Conservation (phyloP, 108 stramenopile genomes). For the Nitzschia sp. region DNA sequence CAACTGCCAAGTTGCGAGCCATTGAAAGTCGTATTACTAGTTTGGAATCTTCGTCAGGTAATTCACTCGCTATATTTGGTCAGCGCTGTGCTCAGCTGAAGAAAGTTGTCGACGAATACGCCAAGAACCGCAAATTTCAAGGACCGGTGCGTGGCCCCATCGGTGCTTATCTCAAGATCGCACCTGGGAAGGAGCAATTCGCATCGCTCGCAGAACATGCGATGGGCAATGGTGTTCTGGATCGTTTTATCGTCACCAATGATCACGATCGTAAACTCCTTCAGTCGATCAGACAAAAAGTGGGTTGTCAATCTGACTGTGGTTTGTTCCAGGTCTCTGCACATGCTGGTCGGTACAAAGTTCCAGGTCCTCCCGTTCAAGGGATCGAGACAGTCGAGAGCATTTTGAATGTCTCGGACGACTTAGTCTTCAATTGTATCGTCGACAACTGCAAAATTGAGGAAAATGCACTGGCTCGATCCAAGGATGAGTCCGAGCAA, state of each 20-base stretch:
- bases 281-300: slow-evolving; percentile 50
- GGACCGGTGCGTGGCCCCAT: slow-evolving; percentile 81
- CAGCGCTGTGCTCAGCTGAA: slow-evolving; percentile 40
- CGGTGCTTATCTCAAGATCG: slow-evolving; percentile 75
- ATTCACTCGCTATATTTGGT: slow-evolving; percentile 70
- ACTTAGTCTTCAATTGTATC: slow-evolving; percentile 80
- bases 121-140: slow-evolving; percentile 45
- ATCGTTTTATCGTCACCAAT: slow-evolving; percentile 77
- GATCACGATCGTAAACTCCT: slow-evolving; percentile 56
- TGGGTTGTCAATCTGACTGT: slow-evolving; percentile 72
- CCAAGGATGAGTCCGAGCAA: slow-evolving; percentile 59
- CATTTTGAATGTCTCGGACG: slow-evolving; percentile 60
- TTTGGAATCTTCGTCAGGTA: slow-evolving; percentile 48
- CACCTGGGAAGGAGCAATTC: slow-evolving; percentile 76
- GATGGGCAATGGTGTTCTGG: slow-evolving; percentile 50
- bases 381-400: slow-evolving; percentile 73
- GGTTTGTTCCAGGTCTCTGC: slow-evolving; percentile 42
- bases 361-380: slow-evolving; percentile 57
- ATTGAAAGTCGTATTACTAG: slow-evolving; percentile 44
- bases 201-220: slow-evolving; percentile 71
- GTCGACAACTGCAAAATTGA: slow-evolving; percentile 74
- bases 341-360: slow-evolving; percentile 42
- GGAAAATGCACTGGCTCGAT: slow-evolving; percentile 52
- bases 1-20: slow-evolving; percentile 39
- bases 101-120: slow-evolving; percentile 36